Conservation (phyloP, 495 filamentous ascomycete genomes). For the Aspergillus sclerotiicarbonarius region DNA sequence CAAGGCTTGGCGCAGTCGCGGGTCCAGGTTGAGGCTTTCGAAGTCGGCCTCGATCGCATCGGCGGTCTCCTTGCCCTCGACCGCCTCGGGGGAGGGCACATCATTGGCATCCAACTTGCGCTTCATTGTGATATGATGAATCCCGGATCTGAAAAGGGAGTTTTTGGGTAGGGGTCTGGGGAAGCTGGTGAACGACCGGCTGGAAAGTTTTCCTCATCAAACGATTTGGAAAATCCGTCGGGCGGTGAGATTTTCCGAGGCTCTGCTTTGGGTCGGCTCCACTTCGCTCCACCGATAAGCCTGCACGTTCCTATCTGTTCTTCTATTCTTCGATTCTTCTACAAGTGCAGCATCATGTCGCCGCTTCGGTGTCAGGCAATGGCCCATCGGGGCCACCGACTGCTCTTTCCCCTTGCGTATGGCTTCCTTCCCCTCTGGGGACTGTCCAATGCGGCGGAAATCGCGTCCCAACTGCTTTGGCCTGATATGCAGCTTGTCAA, state of each 20-base stretch:
- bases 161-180: background rate
- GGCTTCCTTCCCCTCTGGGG: too few species aligned
- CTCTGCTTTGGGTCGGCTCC: constrained; percentile 20
- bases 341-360: too few species aligned
- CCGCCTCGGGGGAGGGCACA: constrained; percentile 46
- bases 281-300: constrained; percentile 2
- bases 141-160: background rate
- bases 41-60: constrained; percentile 32
- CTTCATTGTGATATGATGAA: constrained; percentile 49
- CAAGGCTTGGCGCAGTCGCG: constrained; percentile 81
- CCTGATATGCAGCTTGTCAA: too few species aligned
- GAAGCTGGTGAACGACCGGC: background rate
- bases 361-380: too few species aligned
- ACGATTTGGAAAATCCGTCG: constrained; percentile 34
- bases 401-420: too few species aligned
- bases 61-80: constrained; percentile 22
- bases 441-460: too few species aligned
- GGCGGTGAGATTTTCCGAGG: constrained; percentile 40
- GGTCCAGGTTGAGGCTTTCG: constrained; percentile 67
- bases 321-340: too few species aligned
- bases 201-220: constrained; percentile 28
- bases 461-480: too few species aligned
- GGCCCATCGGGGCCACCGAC: too few species aligned
- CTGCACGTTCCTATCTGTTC: too few species aligned
- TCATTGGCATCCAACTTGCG: constrained; percentile 62